Evolutionary conservation across 2,329 filamentous ascomycete genomes (phyloP).

Genomic region (Iodosphaeria phyllophila): DNA sequence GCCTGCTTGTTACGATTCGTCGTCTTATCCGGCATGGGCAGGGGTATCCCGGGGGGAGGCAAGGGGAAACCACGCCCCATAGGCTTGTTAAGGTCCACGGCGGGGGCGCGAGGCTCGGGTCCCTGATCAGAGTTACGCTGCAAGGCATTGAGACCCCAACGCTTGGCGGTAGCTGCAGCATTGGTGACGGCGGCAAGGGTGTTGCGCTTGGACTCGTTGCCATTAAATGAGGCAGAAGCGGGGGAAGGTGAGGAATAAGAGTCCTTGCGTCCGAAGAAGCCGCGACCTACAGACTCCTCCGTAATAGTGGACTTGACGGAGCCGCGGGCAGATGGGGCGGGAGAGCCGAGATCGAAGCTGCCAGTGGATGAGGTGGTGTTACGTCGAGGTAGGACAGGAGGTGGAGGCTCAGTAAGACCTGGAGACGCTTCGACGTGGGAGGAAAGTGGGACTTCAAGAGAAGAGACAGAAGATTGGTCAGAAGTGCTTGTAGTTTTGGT

Average conservation of each 20-base stretch:
- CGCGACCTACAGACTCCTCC: constrained; percentile 9
- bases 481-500: constrained; percentile 3
- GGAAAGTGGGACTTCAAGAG: constrained; percentile 9
- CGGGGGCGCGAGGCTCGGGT: constrained; percentile 9
- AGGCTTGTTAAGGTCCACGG: constrained; percentile 13
- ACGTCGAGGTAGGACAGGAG: constrained; percentile 9
- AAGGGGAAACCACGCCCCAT: constrained; percentile 16
- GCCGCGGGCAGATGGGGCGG: constrained; percentile 8
- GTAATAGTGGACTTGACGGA: constrained; percentile 13
- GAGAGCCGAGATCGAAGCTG: constrained; percentile 9
- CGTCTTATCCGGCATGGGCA: constrained; percentile 12
- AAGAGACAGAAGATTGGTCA: constrained; percentile 4
- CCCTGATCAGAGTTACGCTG: constrained; percentile 12
- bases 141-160: constrained; percentile 15
- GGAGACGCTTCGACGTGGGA: too few species aligned
- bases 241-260: constrained; percentile 5
- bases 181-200: constrained; percentile 14
- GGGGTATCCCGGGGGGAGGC: constrained; percentile 14
- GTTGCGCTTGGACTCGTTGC: constrained; percentile 7
- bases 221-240: too few species aligned
- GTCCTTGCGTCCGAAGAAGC: constrained; percentile 13
- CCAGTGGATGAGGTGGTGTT: constrained; percentile 12
- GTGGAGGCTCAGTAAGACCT: constrained; percentile 6
- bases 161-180: constrained; percentile 14
- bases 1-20: too few species aligned